phyloP scores from a whole-genome alignment of 1,284 basidiomycete genomes.

The Phellopilus nigrolimitatus region DNA sequence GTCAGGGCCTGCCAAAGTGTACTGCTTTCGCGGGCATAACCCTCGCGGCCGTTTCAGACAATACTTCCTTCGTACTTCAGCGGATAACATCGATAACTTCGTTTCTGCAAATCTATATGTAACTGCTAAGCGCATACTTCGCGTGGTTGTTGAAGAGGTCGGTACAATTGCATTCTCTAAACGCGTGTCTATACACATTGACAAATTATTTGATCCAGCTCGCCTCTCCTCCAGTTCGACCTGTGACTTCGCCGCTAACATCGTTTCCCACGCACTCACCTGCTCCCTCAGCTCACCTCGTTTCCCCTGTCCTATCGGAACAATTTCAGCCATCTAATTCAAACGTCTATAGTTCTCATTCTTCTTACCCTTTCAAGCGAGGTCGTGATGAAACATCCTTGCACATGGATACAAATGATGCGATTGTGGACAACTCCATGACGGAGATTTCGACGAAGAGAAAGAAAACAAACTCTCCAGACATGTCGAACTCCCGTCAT shows the following conservation, averaged over 20 bases:
- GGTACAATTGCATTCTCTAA: background rate
- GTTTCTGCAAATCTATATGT: slow-evolving; percentile 33
- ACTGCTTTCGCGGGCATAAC: slow-evolving; percentile 60
- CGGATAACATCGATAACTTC: slow-evolving; percentile 33
- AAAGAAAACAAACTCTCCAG: background rate
- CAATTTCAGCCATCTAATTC: background rate
- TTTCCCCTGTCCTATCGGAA: background rate
- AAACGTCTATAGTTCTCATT: background rate
- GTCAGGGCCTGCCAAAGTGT: slow-evolving; percentile 64
- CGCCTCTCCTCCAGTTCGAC: background rate
- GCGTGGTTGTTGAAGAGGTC: slow-evolving; percentile 32
- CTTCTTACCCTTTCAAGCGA: background rate
- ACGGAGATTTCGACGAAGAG: background rate
- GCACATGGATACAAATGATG: background rate
- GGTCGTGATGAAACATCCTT: background rate
- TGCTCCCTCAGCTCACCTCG: background rate
- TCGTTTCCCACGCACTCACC: background rate
- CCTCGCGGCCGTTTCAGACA: slow-evolving; percentile 67
- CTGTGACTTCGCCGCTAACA: background rate
- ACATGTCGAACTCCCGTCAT: background rate
- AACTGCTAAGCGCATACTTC: slow-evolving; percentile 28
- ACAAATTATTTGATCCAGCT: background rate
- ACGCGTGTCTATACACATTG: background rate
- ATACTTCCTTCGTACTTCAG: slow-evolving; percentile 57
- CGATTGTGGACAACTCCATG: background rate